Conservation (phyloP, 2,329 filamentous ascomycete species). For the Karstenula rhodostoma region DNA sequence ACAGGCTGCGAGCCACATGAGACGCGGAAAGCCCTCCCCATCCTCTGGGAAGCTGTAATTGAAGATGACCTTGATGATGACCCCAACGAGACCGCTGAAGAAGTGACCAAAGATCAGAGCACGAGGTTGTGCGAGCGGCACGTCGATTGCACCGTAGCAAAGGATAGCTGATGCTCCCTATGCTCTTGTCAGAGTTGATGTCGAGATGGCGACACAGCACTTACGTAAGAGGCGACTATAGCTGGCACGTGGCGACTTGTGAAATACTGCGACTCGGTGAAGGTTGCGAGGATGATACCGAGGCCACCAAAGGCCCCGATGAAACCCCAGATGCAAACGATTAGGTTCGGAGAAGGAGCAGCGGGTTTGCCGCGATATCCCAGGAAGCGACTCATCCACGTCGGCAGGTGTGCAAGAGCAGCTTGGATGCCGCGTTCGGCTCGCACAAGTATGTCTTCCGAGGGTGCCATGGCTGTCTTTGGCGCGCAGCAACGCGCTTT, state of each 20-base stretch:
- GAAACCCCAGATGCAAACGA: slow-evolving; percentile 53
- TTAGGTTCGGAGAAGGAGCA: slow-evolving; percentile 37
- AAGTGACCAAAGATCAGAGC: slow-evolving; percentile 56
- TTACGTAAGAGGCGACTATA: slow-evolving; percentile 52
- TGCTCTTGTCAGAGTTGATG: slow-evolving; percentile 13
- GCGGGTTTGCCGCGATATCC: slow-evolving; percentile 48
- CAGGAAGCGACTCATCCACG: slow-evolving; percentile 72
- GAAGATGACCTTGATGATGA: slow-evolving; percentile 55
- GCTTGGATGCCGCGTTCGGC: slow-evolving; percentile 40
- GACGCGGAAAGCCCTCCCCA: slow-evolving; percentile 31
- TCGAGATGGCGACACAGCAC: slow-evolving; percentile 19
- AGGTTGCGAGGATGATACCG: slow-evolving; percentile 51
- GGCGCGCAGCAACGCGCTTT: slow-evolving; percentile 8
- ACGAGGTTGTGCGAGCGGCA: slow-evolving; percentile 56
- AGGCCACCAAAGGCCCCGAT: slow-evolving; percentile 55
- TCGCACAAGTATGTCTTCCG: slow-evolving; percentile 34
- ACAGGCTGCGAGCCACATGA: slow-evolving; percentile 55
- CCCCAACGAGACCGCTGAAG: slow-evolving; percentile 54
- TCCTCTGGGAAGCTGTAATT: slow-evolving; percentile 44
- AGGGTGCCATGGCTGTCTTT: slow-evolving; percentile 1
- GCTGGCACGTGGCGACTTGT: slow-evolving; percentile 50
- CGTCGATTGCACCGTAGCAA: slow-evolving; percentile 56
- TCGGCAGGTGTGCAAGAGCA: slow-evolving; percentile 62
- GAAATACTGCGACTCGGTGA: slow-evolving; percentile 51
- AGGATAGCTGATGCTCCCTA: slow-evolving; percentile 57